Conservation (phyloP, 2,329 filamentous ascomycete species). For the Pseudogymnoascus sp. region DNA sequence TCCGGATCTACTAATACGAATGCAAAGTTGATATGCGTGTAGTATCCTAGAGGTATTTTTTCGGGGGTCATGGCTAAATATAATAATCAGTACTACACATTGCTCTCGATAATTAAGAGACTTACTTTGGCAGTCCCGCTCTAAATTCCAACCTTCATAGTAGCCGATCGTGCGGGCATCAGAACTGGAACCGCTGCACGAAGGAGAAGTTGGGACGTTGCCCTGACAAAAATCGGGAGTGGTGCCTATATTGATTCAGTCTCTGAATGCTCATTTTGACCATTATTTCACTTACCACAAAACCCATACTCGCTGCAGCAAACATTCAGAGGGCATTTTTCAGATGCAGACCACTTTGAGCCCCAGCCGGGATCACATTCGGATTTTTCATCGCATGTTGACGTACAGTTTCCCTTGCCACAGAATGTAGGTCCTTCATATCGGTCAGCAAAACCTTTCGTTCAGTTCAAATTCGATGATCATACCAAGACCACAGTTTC, state of each 20-base stretch:
- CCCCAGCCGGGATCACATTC: constrained; percentile 29
- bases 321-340: constrained; percentile 30
- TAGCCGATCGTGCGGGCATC: constrained; percentile 24
- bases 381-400: constrained; percentile 22
- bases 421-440: constrained; percentile 21
- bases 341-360: constrained; percentile 17
- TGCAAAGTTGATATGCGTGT: constrained; percentile 29
- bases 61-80: constrained; percentile 14
- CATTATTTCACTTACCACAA: constrained; percentile 21
- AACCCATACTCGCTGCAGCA: constrained; percentile 31
- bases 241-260: constrained; percentile 6
- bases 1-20: constrained; percentile 33
- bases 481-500: constrained; percentile 2
- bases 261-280: background rate
- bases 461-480: background rate
- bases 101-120: background rate
- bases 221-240: constrained; percentile 10
- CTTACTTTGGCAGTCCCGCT: constrained; percentile 18
- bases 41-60: constrained; percentile 21
- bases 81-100: background rate
- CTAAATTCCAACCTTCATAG: constrained; percentile 27
- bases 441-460: constrained; percentile 19
- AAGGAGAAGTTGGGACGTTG: constrained; percentile 1
- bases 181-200: background rate
- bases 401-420: constrained; percentile 17